Conservation (phyloP, 1,284 basidiomycete genomes). For the Cryptococcus jaspeensis region DNA sequence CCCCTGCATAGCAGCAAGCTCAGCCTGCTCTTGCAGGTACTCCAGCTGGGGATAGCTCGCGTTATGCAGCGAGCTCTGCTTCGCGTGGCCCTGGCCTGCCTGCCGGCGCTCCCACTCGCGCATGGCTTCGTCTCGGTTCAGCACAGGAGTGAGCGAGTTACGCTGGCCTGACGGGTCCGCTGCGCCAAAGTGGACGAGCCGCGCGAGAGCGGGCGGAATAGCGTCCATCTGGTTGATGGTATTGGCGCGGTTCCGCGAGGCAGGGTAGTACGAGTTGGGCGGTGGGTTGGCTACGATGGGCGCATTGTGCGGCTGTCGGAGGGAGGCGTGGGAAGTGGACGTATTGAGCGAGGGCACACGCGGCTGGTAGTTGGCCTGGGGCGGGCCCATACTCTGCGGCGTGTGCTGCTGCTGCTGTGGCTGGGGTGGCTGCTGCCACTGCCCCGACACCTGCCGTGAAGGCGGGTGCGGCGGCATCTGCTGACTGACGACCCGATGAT, state of each 20-base stretch:
- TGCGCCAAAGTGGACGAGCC: constrained; percentile 77
- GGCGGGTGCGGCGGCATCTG: constrained; percentile 14
- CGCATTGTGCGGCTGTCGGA: constrained; percentile 29
- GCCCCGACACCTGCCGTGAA: constrained; percentile 16
- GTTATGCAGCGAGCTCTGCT: constrained; percentile 36
- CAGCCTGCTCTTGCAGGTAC: constrained; percentile 86
- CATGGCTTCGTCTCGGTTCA: constrained; percentile 85
- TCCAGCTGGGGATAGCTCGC: constrained; percentile 83
- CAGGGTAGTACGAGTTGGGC: constrained; percentile 65
- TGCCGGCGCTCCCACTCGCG: constrained; percentile 80
- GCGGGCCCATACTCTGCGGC: constrained; percentile 18
- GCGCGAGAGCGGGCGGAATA: constrained; percentile 85
- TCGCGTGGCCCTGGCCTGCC: constrained; percentile 32
- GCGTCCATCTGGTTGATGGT: constrained; percentile 82
- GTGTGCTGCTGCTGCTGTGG: neutral
- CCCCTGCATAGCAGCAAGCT: constrained; percentile 61
- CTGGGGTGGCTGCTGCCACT: constrained; percentile 31
- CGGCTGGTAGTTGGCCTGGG: constrained; percentile 31
- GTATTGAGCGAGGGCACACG: constrained; percentile 27
- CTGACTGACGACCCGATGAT: constrained; percentile 15
- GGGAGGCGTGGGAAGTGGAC: constrained; percentile 25
- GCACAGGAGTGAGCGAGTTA: constrained; percentile 75
- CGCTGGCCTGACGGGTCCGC: constrained; percentile 72
- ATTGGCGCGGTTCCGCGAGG: constrained; percentile 69
- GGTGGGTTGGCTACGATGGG: constrained; percentile 52